phyloP scores from a whole-genome alignment of 345 rosid species.

The Sisymbrium irio region DNA sequence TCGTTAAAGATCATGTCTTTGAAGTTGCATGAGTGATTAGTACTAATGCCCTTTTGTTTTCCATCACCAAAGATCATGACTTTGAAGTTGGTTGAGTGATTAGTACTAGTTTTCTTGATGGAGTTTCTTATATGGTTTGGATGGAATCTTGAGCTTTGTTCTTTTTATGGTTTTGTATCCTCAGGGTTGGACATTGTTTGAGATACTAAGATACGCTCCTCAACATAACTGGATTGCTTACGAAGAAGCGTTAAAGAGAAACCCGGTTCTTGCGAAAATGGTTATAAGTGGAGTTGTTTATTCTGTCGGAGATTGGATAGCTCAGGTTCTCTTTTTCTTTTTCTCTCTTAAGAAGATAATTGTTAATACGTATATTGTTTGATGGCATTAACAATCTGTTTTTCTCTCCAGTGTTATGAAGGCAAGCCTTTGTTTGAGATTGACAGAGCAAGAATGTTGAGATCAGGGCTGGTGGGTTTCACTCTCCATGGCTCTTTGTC shows the following conservation, averaged over 20 bases:
- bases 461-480: constrained; percentile 96
- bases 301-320: constrained; percentile 95
- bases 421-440: constrained; percentile 88
- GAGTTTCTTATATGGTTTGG: no score
- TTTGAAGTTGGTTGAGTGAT: no score
- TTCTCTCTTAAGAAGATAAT: not conserved
- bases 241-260: constrained; percentile 79
- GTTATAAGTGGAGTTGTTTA: constrained; percentile 89
- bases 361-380: not conserved
- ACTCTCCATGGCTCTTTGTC: constrained; percentile 89
- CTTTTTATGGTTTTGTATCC: constrained; percentile 9
- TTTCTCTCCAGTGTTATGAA: constrained; percentile 61
- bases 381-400: not conserved
- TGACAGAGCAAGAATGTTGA: constrained; percentile 75
- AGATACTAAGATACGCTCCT: constrained; percentile 91
- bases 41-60: no score
- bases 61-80: no score
- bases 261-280: constrained; percentile 95
- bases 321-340: constrained; percentile 56
- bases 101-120: no score
- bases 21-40: no score
- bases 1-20: no score
- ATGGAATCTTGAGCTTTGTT: not conserved
- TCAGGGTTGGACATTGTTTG: constrained; percentile 92
- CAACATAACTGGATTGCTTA: constrained; percentile 95